Evolutionary conservation across 2,329 filamentous ascomycete genomes (phyloP), one percentile per base, ranked within the genome.

Genomic region (Hypomyces rosellus): DNA sequence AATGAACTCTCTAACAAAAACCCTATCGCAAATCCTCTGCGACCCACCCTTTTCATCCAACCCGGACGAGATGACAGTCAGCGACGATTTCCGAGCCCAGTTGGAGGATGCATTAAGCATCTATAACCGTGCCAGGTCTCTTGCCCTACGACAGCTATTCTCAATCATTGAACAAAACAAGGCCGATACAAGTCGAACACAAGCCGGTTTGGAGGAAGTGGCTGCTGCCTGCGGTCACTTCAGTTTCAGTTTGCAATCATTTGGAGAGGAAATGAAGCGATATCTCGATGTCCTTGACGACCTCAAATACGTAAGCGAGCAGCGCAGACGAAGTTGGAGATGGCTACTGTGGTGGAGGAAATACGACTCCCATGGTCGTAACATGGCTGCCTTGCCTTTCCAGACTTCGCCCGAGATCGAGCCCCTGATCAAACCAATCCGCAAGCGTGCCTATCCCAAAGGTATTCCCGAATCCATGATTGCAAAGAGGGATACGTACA

Each of bases 161-260:
- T 81, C 80, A 55, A 84, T 80, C 47, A 88, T 88, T 55, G 82
- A 88, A 55, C 74, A 86, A 39, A 78, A 78, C 16, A 80, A 79
- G 48, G 74, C 80, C 4, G 76, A 78, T 41, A 81, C 82, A 0
- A 74, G 86, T 38, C 84, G 84, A 52, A 76, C 89, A 12, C 84
- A 92, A 63, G 89, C 89, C 1, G 89, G 95, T 64, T 86, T 93
- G 51, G 91, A 96, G 65, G 91, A 96, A 67, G 89, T 96, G 11
- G 89, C 89, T 34, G 90, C 91, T 9, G 92, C 89, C 50, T 96
- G 91, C 62, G 90, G 90, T 0, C 89, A 96, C 67, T 96, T 96
- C 63, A 90, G 86, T 65, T 95, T 90, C 64, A 92, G 87, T 25
- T 72, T 96, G 15, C 80, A 92, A 55, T 86, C 90, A 59, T 89